phyloP scores from a whole-genome alignment of 2,329 filamentous ascomycete genomes.

The Neonectria magnoliae region DNA sequence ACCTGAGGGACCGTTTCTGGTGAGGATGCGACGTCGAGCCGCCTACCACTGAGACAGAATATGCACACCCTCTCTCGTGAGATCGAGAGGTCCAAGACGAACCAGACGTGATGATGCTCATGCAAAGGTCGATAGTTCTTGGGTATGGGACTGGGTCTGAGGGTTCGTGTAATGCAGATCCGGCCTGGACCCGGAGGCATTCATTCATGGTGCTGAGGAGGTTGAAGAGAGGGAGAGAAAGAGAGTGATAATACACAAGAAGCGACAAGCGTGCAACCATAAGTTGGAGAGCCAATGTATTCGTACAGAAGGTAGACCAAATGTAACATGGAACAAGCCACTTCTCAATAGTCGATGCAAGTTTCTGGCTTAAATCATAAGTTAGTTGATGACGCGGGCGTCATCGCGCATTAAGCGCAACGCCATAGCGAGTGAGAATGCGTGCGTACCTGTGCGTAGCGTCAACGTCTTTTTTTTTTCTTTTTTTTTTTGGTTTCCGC shows the following conservation, averaged over 20 bases:
- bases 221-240: background rate
- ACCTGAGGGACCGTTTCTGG: slow-evolving; percentile 9
- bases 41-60: slow-evolving; percentile 8
- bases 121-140: background rate
- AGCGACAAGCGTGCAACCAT: background rate
- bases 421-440: background rate
- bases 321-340: background rate
- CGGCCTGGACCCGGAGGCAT: background rate
- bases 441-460: background rate
- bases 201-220: background rate
- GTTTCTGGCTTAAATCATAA: background rate
- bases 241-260: background rate
- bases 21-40: background rate
- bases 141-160: background rate
- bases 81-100: background rate
- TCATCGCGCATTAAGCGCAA: background rate
- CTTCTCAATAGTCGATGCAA: background rate
- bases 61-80: slow-evolving; percentile 11
- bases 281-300: no score
- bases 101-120: background rate
- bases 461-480: background rate
- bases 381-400: background rate
- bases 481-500: background rate
- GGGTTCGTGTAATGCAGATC: background rate
- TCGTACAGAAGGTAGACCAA: background rate